Evolutionary conservation across 2,329 filamentous ascomycete species (phyloP), one percentile per base, ranked within the genome.

Genomic region (Chlorencoelia australis): DNA sequence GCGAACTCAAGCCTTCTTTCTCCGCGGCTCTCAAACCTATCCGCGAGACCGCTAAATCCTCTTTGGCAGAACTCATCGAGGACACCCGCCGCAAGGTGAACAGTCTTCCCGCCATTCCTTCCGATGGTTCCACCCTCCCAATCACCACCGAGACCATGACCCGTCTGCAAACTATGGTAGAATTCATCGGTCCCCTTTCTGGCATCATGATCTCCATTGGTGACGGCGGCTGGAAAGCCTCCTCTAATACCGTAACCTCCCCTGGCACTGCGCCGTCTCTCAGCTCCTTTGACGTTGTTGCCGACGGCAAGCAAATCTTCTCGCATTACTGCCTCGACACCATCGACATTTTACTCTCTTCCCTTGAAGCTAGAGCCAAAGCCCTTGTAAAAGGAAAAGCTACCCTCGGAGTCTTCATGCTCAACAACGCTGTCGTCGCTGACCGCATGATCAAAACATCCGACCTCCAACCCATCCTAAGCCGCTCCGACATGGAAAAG

Each of bases 141-240:
- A 64, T 94, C 14, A 85, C 91, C 0, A 70, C 76, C 1, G 85
- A 94, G 54, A 85, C 82, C 4, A 89, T 96, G 78, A 79, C 78
- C 44, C 79, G 88, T 18, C 66, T 98, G 11, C 82, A 91, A 50
- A 80, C 80, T 10, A 83, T 98, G 75, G 83, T 88, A 1, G 76
- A 81, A 36, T 96, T 94, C 59, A 69, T 94, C 15, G 73, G 79
- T 5, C 87, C 91, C 1, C 72, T 98, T 14, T 84, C 84, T 3
- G 89, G 84, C 42, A 85, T 98, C 48, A 79, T 98, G 68, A 79
- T 91, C 18, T 94, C 88, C 1, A 64, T 98, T 7, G 91, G 91
- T 13, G 88, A 96, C 51, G 87, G 88, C 2, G 89, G 89, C 22
- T 98, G 91, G 91, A 76, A 74, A 43, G 67, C 69, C 3, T 65